phyloP scores from a whole-genome alignment of 2,329 filamentous ascomycete genomes.

The Hymenoscyphus scutula region DNA sequence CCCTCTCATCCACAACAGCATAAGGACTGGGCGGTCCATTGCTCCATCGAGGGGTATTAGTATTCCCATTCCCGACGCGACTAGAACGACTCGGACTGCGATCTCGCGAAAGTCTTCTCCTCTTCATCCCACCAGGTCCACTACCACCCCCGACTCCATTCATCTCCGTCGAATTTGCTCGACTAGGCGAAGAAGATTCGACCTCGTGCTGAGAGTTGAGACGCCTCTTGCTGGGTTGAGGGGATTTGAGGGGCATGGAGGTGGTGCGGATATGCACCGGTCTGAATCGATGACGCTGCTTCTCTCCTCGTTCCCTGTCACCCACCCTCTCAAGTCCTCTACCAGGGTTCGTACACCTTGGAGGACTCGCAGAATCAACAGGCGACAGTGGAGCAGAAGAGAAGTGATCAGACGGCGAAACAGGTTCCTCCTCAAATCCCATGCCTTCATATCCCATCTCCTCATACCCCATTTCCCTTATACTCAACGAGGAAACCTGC shows the following conservation, averaged over 20 bases:
- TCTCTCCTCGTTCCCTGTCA: too few species aligned
- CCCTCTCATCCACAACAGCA: constrained; percentile 23
- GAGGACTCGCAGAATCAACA: too few species aligned
- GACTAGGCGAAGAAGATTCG: constrained; percentile 26
- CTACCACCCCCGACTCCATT: too few species aligned
- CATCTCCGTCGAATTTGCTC: constrained; percentile 12
- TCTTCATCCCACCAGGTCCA: too few species aligned
- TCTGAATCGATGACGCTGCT: constrained; percentile 40
- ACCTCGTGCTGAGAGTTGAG: constrained; percentile 44
- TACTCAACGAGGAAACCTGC: constrained; percentile 40
- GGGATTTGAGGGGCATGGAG: constrained; percentile 50
- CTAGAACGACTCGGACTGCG: too few species aligned
- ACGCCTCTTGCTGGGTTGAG: constrained; percentile 41
- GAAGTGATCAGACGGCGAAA: constrained; percentile 34
- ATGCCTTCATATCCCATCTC: too few species aligned
- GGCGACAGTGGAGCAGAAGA: constrained; percentile 33
- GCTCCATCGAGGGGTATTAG: constrained; percentile 59
- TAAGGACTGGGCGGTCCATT: constrained; percentile 34
- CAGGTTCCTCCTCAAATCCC: too few species aligned
- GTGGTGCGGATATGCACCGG: constrained; percentile 51
- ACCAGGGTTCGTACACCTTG: too few species aligned
- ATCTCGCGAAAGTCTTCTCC: too few species aligned
- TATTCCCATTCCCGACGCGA: constrained; percentile 45
- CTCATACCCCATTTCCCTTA: constrained; percentile 42
- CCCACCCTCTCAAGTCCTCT: too few species aligned